These are phyloP conservation scores for Penicillium ucsense DNA, from an alignment of 495 filamentous ascomycete species.

Conservation along the genomic window DNA sequence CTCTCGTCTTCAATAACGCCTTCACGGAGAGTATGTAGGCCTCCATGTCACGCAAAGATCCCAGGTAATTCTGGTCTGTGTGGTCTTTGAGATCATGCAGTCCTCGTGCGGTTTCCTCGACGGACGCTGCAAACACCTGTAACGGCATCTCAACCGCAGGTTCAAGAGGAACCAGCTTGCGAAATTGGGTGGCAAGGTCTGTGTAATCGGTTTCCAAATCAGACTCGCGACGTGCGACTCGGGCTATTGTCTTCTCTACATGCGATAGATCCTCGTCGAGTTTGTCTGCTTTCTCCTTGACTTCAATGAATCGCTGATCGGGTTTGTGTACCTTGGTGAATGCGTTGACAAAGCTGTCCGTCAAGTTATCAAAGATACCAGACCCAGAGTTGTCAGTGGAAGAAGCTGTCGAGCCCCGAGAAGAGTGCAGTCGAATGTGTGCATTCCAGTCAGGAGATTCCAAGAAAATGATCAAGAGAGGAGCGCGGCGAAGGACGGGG, in stretches of 20 bases:
- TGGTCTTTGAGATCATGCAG: conserved; percentile 73
- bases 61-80: conserved; percentile 92
- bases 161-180: conserved; percentile 83
- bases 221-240: conserved; percentile 76
- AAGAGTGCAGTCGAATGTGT: conserved; percentile 70
- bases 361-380: conserved; percentile 84
- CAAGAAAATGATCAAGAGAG: conserved; percentile 77
- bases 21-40: conserved; percentile 80
- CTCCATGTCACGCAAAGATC: conserved; percentile 85
- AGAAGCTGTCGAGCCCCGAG: conserved; percentile 45
- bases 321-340: conserved; percentile 95
- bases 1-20: conserved; percentile 78
- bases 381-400: conserved; percentile 41
- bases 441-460: conserved; percentile 94
- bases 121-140: conserved; percentile 73
- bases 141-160: conserved; percentile 74
- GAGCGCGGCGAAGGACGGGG: conserved; percentile 75
- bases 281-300: conserved; percentile 87
- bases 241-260: conserved; percentile 85
- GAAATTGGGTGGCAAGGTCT: conserved; percentile 86
- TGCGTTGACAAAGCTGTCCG: conserved; percentile 94
- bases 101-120: conserved; percentile 70
- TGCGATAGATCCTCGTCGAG: conserved; percentile 88
- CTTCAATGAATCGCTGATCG: conserved; percentile 89
- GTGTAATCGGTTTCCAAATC: conserved; percentile 85